Evolutionary conservation across 2,329 filamentous ascomycete genomes (phyloP).

Genomic region (Coniochaeta sp.): DNA sequence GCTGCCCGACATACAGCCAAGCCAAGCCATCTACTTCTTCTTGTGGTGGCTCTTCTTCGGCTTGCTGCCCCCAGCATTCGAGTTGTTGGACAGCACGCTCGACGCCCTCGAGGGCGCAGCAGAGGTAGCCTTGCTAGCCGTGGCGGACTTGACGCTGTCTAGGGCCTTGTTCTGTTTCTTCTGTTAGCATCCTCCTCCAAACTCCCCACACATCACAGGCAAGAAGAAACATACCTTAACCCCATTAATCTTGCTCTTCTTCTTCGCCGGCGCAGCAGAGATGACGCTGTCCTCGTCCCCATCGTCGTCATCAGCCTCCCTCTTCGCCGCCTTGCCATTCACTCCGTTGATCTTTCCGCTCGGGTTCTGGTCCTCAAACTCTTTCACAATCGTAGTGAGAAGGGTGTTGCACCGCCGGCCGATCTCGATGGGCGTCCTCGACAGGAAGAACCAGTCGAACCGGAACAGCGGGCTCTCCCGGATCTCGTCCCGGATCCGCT

Average conservation of each 20-base stretch:
- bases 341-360: conserved; percentile 35
- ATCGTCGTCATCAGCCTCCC: conserved; percentile 71
- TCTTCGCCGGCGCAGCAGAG: conserved; percentile 80
- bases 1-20: neutral
- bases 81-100: conserved; percentile 74
- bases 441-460: conserved; percentile 99
- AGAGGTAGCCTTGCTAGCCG: conserved; percentile 67
- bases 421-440: conserved; percentile 86
- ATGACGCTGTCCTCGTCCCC: conserved; percentile 78
- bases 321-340: conserved; percentile 63
- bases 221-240: conserved; percentile 71
- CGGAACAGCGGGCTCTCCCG: conserved; percentile 90
- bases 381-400: conserved; percentile 87
- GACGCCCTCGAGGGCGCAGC: conserved; percentile 75
- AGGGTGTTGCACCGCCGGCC: conserved; percentile 89
- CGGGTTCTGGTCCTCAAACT: conserved; percentile 69
- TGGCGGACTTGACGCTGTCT: conserved; percentile 71
- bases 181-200: neutral
- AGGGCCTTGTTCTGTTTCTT: conserved; percentile 76
- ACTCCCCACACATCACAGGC: neutral
- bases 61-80: conserved; percentile 42
- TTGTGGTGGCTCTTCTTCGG: conserved; percentile 36
- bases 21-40: conserved; percentile 34
- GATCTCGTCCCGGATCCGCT: conserved; percentile 95
- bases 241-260: conserved; percentile 76